Percentiles rank a stretch among this genome's conserved stretches.
These are phyloP conservation scores for Pythium biforme DNA, from an alignment of 352 stramenopile species.

Conservation along the genomic window DNA sequence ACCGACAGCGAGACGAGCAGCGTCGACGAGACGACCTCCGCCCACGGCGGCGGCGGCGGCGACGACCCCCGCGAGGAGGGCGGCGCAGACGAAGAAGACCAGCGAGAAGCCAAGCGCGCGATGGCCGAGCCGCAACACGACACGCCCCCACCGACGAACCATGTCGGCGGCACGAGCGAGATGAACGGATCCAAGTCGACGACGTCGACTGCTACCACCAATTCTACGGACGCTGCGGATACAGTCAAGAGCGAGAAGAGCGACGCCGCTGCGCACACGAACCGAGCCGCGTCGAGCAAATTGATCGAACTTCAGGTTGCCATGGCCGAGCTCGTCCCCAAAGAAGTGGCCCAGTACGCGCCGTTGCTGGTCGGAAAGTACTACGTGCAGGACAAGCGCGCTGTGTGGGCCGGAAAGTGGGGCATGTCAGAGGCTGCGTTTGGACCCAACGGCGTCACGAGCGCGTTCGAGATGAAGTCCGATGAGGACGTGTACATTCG, in stretches of 20 bases:
- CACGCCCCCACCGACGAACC: constrained; percentile 1
- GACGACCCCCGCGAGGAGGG: constrained; percentile 8
- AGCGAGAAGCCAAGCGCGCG: constrained; percentile 3
- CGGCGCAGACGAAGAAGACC: neutral
- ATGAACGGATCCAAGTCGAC: constrained; percentile 7
- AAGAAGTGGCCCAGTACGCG: constrained; percentile 65
- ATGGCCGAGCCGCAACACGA: constrained; percentile 25
- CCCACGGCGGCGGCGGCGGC: constrained; percentile 3
- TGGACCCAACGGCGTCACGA: constrained; percentile 69
- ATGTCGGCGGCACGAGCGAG: constrained; percentile 3
- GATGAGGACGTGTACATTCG: constrained; percentile 75
- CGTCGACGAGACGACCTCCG: constrained; percentile 5
- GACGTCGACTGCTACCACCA: neutral
- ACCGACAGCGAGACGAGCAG: constrained; percentile 14
- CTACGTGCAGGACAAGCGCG: constrained; percentile 80
- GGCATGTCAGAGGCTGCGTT: constrained; percentile 86
- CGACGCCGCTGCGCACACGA: neutral
- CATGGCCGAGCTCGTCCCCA: constrained; percentile 38
- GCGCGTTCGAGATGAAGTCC: constrained; percentile 85
- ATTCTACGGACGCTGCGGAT: neutral
- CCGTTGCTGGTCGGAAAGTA: constrained; percentile 80
- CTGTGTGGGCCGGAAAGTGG: constrained; percentile 77
- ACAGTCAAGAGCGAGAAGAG: neutral
- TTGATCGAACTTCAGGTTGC: constrained; percentile 12
- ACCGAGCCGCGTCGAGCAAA: neutral